These are phyloP conservation scores for Neurospora tetrasperma DNA, from an alignment of 495 filamentous ascomycete species.

Conservation along the genomic window DNA sequence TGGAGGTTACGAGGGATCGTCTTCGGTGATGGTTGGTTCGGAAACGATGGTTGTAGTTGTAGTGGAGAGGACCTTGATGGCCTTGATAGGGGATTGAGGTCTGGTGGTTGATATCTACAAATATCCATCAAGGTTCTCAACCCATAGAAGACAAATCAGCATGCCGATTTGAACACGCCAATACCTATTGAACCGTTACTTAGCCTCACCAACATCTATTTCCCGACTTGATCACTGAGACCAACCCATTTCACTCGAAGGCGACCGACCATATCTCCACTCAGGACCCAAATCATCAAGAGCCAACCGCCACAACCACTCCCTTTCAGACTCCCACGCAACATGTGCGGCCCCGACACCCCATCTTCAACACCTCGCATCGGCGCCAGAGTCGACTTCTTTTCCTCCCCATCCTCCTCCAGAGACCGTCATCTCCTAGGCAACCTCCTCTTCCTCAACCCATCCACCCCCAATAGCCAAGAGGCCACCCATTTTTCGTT, in stretches of 20 bases:
- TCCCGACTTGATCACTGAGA: background rate
- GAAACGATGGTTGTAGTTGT: background rate
- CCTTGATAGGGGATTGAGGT: background rate
- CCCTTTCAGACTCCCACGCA: background rate
- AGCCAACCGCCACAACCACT: background rate
- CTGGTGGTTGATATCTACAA: background rate
- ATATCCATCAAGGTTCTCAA: background rate
- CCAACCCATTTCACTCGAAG: background rate
- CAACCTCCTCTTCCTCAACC: conserved; percentile 25
- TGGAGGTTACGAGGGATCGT: background rate
- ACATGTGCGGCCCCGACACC: conserved; percentile 23
- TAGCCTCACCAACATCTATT: background rate
- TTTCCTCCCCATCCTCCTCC: conserved; percentile 1
- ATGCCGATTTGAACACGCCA: background rate
- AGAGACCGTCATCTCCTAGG: conserved; percentile 7
- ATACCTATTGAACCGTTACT: background rate
- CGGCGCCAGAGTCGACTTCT: conserved; percentile 22
- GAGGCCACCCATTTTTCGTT: conserved; percentile 24
- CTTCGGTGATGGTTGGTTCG: background rate
- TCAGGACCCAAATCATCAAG: background rate
- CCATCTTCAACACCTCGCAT: conserved; percentile 18
- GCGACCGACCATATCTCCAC: background rate
- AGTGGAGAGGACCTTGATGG: background rate
- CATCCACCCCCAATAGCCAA: conserved; percentile 11
- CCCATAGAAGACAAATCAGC: background rate